Base-by-base conservation (phyloP, 225 moss, liverwort and hornwort genomes). In the Pseudisothecium myosuroides region DNA sequence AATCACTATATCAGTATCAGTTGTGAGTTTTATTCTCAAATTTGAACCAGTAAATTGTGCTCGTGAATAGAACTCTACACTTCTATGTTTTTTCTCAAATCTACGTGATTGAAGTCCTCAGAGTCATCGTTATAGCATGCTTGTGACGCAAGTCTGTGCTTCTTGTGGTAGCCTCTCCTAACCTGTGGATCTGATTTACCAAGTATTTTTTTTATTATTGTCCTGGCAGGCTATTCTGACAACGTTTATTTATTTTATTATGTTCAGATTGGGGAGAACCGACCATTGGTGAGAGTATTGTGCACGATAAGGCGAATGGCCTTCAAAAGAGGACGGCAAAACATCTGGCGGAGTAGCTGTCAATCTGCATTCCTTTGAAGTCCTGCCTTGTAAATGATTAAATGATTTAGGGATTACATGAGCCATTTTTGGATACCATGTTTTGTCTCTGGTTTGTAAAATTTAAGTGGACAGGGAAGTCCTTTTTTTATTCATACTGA, bases 301-400 rank as follows among this genome's bases (percentile, higher is more conserved):
- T 85, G 68, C 85, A 86, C 67, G 85, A 89, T 7, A 92, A 89
- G 79, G 64, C 88, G 72, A 88, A 88, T 91, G 91, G 91, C 67
- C 93, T 93, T 86, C 93, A 91, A 67, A 93, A 89, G 88, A 91
- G 93, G 88, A 74, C 91, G 61, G 47, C 71, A 74, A 93, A 91
- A 83, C 91, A 86, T 62, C 65, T 88, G 86, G 67, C 79, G 75
- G 89, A 93, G 91, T 93, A 91, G 88, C 80, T 88, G 45, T 76
- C 17, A 65, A 60, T 88, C 80, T 83, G 83, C 77, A 74, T 71
- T 83, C 32, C 59, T 59, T 71, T 60, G 23, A 26, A 67, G 26
- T 68, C 59, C 64, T 86, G 58, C 58, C 52, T 88, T 86, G 69
- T 65, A 83, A 5, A 55, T 90, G 84, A 45, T 63, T 72, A 83